These are phyloP conservation scores for Dendrobium catenatum DNA, from an alignment of 106 monocot genomes.

Conservation along the genomic window DNA sequence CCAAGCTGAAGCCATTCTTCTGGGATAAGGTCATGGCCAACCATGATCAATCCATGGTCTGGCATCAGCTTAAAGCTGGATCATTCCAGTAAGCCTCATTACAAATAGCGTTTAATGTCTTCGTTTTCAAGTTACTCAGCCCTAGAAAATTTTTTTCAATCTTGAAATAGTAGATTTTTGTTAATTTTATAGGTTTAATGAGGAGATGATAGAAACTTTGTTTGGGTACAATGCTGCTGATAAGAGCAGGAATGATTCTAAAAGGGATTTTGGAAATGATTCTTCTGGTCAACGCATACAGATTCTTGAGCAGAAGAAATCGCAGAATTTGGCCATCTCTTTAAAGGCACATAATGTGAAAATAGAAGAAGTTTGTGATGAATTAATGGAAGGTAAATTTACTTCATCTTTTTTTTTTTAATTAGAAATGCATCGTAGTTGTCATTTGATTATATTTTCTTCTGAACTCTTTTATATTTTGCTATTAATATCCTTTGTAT, in stretches of 20 bases:
- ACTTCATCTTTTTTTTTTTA: too few species aligned
- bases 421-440: neutral
- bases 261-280: constrained; percentile 26
- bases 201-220: constrained; percentile 57
- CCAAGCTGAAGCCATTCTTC: constrained; percentile 68
- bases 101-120: neutral
- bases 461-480: neutral
- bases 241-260: constrained; percentile 25
- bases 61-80: constrained; percentile 60
- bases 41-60: constrained; percentile 69
- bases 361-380: constrained; percentile 43
- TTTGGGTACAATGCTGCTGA: constrained; percentile 41
- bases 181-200: constrained; percentile 40
- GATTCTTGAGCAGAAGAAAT: constrained; percentile 56
- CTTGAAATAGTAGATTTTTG: neutral
- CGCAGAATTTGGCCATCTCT: constrained; percentile 54
- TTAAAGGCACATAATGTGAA: constrained; percentile 40
- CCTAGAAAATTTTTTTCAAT: neutral
- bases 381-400: constrained; percentile 60
- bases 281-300: constrained; percentile 23
- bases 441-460: neutral
- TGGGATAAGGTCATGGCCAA: constrained; percentile 68
- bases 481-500: neutral
- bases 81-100: constrained; percentile 58
- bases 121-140: neutral